Evolutionary conservation across 129 eudicot species (phyloP).

Genomic region (Erigeron canadensis): DNA sequence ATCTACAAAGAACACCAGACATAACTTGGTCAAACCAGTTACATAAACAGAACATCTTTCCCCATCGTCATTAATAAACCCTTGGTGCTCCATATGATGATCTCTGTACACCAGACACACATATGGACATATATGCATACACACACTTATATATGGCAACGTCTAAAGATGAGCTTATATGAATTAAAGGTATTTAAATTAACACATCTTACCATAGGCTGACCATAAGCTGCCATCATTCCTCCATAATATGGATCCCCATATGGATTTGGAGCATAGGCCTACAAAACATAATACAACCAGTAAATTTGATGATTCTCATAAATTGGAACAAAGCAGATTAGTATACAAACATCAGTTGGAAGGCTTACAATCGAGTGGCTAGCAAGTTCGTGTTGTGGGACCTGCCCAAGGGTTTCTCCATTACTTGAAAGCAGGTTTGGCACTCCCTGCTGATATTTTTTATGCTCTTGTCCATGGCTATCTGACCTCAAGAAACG

Average conservation of each 20-base stretch:
- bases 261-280: slow-evolving; percentile 73
- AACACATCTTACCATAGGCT: slow-evolving; percentile 61
- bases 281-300: slow-evolving; percentile 40
- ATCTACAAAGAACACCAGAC: slow-evolving; percentile 37
- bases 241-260: slow-evolving; percentile 71
- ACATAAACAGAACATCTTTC: not conserved
- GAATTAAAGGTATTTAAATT: slow-evolving; percentile 5
- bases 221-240: slow-evolving; percentile 83
- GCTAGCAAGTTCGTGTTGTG: slow-evolving; percentile 75
- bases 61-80: not conserved
- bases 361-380: slow-evolving; percentile 68
- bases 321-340: not conserved
- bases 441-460: slow-evolving; percentile 45
- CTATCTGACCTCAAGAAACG: slow-evolving; percentile 39
- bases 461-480: slow-evolving; percentile 38
- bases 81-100: not conserved
- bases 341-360: not conserved
- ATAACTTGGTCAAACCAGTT: slow-evolving; percentile 10
- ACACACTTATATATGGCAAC: not conserved
- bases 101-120: not conserved
- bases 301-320: slow-evolving; percentile 2
- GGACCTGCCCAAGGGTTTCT: slow-evolving; percentile 49
- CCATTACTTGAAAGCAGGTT: slow-evolving; percentile 37
- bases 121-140: not conserved
- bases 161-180: not conserved